Base-by-base conservation (phyloP, 805 yeast genomes). In the Candida arabinofermentans region DNA sequence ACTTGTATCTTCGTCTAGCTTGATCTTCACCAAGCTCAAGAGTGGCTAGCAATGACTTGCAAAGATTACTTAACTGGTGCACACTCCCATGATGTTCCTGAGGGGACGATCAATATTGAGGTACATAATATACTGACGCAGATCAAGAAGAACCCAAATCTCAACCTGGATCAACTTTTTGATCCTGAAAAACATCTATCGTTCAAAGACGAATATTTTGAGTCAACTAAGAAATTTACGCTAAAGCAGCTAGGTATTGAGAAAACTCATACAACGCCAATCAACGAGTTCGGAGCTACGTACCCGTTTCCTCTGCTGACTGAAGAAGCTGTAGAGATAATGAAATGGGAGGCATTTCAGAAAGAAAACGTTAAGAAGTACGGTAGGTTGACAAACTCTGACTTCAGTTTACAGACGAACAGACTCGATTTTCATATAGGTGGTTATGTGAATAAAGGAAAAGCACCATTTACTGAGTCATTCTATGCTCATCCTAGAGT, bases 291-390 rank as follows among this genome's bases (percentile, higher is more conserved):
- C 41, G 74, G 56, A 23, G 81, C 77, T 17, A 66, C 74, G 27
- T 79, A 69, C 42, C 81, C 84, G 3, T 79, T 79, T 55, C 82
- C 81, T 2, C 57, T 79, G 29, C 72, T 79, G 55, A 72, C 81
- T 1, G 70, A 70, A 34, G 83, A 79, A 48, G 83, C 83, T 1
- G 62, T 76, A 34, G 69, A 70, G 30, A 71, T 79, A 44, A 72
- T 79, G 77, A 68, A 72, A 50, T 69, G 70, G 56, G 83, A 79
- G 54, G 58, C 74, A 19, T 66, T 77, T 47, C 58, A 61, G 30
- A 69, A 70, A 40, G 71, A 72, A 17, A 50, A 63, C 3, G 63
- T 77, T 33, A 46, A 66, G 41, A 62, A 67, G 32, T 68, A 63
- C 51, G 80, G 72, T 16, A 65, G 81, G 45, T 54, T 60, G 27